Conservation (phyloP, 345 rosid genomes). For the Odontarrhena argentea region DNA sequence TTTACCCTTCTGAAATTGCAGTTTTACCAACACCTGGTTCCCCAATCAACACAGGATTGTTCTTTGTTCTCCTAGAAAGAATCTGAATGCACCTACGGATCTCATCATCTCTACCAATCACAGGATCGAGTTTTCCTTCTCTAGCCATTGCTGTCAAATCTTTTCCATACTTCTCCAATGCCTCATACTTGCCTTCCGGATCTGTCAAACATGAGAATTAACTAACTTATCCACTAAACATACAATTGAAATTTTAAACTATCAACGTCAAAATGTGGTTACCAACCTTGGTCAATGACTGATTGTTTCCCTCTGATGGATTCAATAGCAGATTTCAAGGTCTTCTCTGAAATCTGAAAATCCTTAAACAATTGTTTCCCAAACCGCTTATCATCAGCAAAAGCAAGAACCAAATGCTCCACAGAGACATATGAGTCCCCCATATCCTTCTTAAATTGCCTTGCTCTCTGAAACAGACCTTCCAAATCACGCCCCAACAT, state of each 20-base stretch:
- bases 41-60: conserved; percentile 97
- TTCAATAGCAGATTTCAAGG: conserved; percentile 80
- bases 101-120: conserved; percentile 98
- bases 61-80: conserved; percentile 97
- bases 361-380: conserved; percentile 89
- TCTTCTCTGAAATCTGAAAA: conserved; percentile 66
- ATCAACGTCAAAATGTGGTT: neutral
- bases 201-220: conserved; percentile 49
- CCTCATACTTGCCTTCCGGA: conserved; percentile 98
- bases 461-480: conserved; percentile 76
- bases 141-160: conserved; percentile 97
- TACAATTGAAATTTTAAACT: neutral
- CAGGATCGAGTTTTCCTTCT: conserved; percentile 97
- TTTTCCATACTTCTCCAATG: conserved; percentile 91
- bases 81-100: conserved; percentile 98
- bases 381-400: conserved; percentile 76
- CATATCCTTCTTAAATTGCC: conserved; percentile 83
- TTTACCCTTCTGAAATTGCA: conserved; percentile 98
- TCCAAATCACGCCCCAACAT: conserved; percentile 97
- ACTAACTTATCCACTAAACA: neutral
- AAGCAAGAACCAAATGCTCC: conserved; percentile 95
- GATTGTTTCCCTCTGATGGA: conserved; percentile 94
- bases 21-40: conserved; percentile 99
- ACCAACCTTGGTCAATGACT: conserved; percentile 90
- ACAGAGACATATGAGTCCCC: conserved; percentile 93